Evolutionary conservation across 148 eudicot genomes (phyloP).

Genomic region (Simmondsia chinensis): DNA sequence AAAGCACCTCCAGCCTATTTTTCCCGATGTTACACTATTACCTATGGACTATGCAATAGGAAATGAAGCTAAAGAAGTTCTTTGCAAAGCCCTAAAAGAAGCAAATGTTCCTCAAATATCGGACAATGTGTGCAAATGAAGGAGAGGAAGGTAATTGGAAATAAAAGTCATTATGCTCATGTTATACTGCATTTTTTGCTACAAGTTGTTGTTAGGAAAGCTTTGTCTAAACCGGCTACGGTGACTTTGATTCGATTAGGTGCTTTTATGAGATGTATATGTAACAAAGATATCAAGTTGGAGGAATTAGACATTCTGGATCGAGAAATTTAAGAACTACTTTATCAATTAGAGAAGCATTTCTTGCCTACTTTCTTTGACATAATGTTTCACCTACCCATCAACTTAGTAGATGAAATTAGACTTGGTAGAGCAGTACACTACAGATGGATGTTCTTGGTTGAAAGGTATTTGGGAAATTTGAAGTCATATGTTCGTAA

Average conservation of each 20-base stretch:
- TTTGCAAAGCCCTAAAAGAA: too few relatives aligned
- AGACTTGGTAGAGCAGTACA: conserved; percentile 4
- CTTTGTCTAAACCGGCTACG: not conserved
- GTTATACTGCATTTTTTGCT: conserved; percentile 6
- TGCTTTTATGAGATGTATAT: not conserved
- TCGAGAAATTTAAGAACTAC: not conserved
- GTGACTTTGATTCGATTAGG: not conserved
- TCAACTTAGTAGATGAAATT: conserved; percentile 5
- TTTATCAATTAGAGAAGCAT: conserved; percentile 1
- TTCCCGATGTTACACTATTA: too few relatives aligned
- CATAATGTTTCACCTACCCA: not conserved
- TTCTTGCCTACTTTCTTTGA: not conserved
- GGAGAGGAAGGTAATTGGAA: conserved; percentile 1
- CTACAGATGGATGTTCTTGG: conserved; percentile 11
- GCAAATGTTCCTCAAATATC: too few relatives aligned
- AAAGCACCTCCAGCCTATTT: too few relatives aligned
- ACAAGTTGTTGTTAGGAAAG: not conserved
- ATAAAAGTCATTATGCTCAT: conserved; percentile 10
- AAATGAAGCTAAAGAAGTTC: too few relatives aligned
- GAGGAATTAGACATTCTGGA: not conserved
- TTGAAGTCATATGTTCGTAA: conserved; percentile 12
- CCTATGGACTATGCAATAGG: too few relatives aligned
- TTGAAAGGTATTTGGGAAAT: conserved; percentile 7
- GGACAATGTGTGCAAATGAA: too few relatives aligned
- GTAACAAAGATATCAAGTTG: not conserved